Conservation (phyloP, 768 basidiomycete genomes). For the Calocera cornea region DNA sequence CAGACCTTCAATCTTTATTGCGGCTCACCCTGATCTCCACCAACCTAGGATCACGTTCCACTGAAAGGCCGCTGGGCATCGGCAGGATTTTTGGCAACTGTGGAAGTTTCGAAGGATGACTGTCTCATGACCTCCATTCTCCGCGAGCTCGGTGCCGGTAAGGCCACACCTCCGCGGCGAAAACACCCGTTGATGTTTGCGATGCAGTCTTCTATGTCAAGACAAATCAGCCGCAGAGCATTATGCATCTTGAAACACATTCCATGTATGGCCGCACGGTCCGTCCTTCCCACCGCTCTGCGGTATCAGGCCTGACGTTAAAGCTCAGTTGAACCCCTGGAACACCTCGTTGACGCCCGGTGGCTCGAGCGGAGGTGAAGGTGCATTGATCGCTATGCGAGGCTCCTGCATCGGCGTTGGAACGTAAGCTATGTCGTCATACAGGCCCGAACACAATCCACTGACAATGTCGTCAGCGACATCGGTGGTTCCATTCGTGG, state of each 20-base stretch:
- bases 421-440: not conserved
- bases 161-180: not conserved
- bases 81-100: not conserved
- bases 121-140: conserved; percentile 1
- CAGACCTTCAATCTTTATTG: not conserved
- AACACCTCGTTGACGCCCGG: conserved; percentile 3
- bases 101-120: not conserved
- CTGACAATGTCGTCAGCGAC: not conserved
- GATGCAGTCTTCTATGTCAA: conserved; percentile 1
- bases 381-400: not conserved
- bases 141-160: not conserved
- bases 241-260: conserved; percentile 8
- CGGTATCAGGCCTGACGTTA: not conserved
- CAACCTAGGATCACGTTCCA: not conserved
- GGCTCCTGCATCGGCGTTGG: conserved; percentile 3
- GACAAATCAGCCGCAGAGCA: conserved; percentile 4
- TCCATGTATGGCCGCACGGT: conserved; percentile 13
- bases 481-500: conserved; percentile 1
- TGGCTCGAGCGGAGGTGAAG: not conserved
- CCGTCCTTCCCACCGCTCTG: not conserved
- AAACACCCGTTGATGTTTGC: conserved; percentile 22
- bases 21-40: not conserved
- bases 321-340: conserved; percentile 2
- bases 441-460: not conserved
- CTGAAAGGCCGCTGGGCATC: conserved; percentile 2